Evolutionary conservation across 176 grass and related monocot species (phyloP).

Genomic region (Puya raimondii): DNA sequence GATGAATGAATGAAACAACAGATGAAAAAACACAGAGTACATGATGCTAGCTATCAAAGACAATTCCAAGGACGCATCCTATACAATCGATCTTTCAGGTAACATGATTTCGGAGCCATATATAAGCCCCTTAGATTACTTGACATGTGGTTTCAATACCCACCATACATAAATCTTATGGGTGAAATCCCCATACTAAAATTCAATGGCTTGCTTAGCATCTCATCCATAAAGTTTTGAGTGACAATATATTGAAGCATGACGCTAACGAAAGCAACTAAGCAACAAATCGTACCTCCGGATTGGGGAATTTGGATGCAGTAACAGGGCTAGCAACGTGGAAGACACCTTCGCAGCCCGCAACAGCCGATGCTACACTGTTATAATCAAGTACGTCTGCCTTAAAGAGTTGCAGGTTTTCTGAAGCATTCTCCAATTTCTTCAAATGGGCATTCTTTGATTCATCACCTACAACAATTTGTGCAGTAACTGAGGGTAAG

Average conservation of each 20-base stretch:
- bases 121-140: no score
- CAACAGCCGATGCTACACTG: conserved; percentile 24
- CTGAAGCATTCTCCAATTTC: conserved; percentile 30
- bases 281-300: conserved; percentile 26
- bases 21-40: neutral
- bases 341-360: conserved; percentile 49
- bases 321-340: conserved; percentile 54
- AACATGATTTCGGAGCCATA: no score
- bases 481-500: conserved; percentile 2
- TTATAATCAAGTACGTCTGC: conserved; percentile 48
- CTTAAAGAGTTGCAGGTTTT: conserved; percentile 55
- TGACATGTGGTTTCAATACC: no score
- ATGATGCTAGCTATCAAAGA: neutral
- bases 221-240: no score
- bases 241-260: neutral
- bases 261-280: neutral
- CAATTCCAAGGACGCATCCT: neutral
- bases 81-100: no score
- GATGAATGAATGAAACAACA: no score
- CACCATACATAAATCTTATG: no score
- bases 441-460: conserved; percentile 43
- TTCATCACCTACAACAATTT: conserved; percentile 28
- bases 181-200: no score
- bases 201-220: no score
- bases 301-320: conserved; percentile 34